A percentile compares a stretch with the other conserved stretches of the same genome.
Conservation (phyloP, 805 yeast genomes). For the Kodamaea restingae region DNA sequence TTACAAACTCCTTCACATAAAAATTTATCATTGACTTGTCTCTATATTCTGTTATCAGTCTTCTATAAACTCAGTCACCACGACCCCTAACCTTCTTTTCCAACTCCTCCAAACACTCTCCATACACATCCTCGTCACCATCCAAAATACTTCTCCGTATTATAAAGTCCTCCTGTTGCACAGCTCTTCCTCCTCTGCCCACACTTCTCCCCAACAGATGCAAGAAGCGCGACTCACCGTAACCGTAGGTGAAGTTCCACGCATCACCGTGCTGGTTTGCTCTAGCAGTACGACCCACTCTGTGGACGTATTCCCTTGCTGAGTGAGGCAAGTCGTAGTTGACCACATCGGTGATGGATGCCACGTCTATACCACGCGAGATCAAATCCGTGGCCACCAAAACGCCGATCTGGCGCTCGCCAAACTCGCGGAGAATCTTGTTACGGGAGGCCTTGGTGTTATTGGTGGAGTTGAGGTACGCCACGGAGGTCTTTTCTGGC, state of each 20-base stretch:
- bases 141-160: constrained; percentile 18
- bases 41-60: too few relatives aligned
- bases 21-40: too few relatives aligned
- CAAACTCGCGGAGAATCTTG: constrained; percentile 57
- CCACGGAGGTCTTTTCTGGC: constrained; percentile 18
- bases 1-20: too few relatives aligned
- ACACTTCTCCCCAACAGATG: constrained; percentile 47
- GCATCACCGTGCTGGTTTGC: constrained; percentile 81
- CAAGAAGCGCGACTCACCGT: constrained; percentile 71
- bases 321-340: constrained; percentile 91
- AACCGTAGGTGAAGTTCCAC: constrained; percentile 66
- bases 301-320: constrained; percentile 87
- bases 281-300: constrained; percentile 97
- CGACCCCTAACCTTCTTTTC: constrained; percentile 5
- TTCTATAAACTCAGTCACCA: too few relatives aligned
- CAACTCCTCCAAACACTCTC: constrained; percentile 23
- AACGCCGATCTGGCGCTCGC: constrained; percentile 47
- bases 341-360: constrained; percentile 65
- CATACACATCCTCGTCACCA: constrained; percentile 24
- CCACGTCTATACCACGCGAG: constrained; percentile 91
- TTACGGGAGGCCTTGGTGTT: constrained; percentile 47
- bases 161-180: constrained; percentile 21
- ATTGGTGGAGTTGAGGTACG: constrained; percentile 57
- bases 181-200: constrained; percentile 28
- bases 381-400: constrained; percentile 84